These are phyloP conservation scores for Noccaea caerulescens DNA, from an alignment of 345 rosid species.

Conservation along the genomic window DNA sequence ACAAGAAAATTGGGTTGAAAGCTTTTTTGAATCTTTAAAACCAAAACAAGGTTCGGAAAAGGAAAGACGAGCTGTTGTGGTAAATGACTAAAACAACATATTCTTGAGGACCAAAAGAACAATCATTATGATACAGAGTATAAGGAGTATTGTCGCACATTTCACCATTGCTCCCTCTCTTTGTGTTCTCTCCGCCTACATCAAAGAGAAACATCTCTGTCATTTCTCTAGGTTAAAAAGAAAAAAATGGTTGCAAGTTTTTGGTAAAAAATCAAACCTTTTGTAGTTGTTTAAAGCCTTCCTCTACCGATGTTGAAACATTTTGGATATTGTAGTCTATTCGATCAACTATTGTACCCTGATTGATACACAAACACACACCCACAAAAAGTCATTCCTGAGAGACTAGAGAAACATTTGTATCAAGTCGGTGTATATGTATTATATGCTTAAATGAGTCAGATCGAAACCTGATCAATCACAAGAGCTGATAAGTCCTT, in stretches of 20 bases:
- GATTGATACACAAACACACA: conserved; percentile 33
- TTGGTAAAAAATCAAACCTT: conserved; percentile 55
- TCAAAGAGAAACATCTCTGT: background rate
- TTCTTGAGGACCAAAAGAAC: conserved; percentile 79
- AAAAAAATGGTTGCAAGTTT: background rate
- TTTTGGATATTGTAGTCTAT: conserved; percentile 88
- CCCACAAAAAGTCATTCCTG: background rate
- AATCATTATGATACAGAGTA: conserved; percentile 86
- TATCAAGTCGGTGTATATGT: background rate
- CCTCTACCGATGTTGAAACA: conserved; percentile 71
- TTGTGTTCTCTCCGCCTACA: conserved; percentile 89
- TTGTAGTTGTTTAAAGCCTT: conserved; percentile 80
- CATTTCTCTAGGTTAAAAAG: background rate
- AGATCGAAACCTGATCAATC: conserved; percentile 77
- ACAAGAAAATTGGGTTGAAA: too few relatives aligned
- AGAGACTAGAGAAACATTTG: background rate
- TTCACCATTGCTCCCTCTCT: conserved; percentile 88
- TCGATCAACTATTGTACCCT: conserved; percentile 92
- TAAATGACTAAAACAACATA: conserved; percentile 51
- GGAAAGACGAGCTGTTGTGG: background rate
- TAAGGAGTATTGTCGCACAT: conserved; percentile 80
- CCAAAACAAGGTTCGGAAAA: background rate
- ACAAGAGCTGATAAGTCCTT: conserved; percentile 89
- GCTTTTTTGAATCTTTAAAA: too few relatives aligned
- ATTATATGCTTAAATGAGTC: background rate